Evolutionary conservation across 768 basidiomycete genomes (phyloP), one percentile per base, ranked within the genome.

Genomic region (Panaeolus papilionaceus): DNA sequence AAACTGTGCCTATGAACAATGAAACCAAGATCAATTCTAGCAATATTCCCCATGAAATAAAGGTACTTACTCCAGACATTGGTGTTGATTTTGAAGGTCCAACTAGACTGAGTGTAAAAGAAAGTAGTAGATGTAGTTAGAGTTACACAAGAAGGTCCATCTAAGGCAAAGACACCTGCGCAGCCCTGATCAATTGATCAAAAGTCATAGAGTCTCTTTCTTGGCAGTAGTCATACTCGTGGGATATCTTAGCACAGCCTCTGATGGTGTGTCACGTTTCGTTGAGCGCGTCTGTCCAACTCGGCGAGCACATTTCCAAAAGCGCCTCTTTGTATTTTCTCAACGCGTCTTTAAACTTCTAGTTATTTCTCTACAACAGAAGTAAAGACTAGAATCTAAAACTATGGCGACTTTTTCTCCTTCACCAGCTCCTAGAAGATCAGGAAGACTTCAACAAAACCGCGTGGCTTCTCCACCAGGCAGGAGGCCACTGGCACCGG

Each of bases 1-100:
- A 84, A 95, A 95, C 76, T 92, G 91, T 70, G 93, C 92, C 91
- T 94, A 51, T 58, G 14, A 37, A 28, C 3, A 11, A 14, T 28
- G 12, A 58, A 28, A 58, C 14, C 16, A 33, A 28, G 28, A 37
- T 58, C 33, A 33, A 58, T 28, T 51, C 20, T 20, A 51, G 26
- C 9, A 23, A 26, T 51, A 51, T 51, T 51, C 47, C 8, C 9
- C 2, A 11, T 20, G 9, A 58, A 37, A 58, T 58, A 33, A 58
- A 37, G 3, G 33, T 12, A 58, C 54, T 33, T 58, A 33, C 54
- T 28, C 54, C 54, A 33, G 54, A 58, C 54, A 58, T 58, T 37
- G 47, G 23, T 51, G 10, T 51, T 4, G 12, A 51, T 12, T 58
- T 33, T 33, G 14, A 58, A 16, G 4, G 1, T 51, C 14, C 9